Base-by-base conservation (phyloP, 1,139 yeast species). In the Magnusiomyces clavatus region DNA sequence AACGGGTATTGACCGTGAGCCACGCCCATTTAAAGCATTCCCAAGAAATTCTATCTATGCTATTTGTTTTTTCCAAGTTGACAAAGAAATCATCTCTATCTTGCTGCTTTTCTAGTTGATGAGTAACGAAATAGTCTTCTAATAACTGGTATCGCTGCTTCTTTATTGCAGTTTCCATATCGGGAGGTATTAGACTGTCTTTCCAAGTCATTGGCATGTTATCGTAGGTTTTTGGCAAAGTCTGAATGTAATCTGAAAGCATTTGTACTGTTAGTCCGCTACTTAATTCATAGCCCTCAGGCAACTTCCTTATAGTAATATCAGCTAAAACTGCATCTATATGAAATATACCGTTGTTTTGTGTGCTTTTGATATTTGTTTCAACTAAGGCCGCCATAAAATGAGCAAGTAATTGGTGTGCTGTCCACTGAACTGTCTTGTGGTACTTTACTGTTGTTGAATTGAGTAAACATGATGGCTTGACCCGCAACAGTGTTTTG, bases 1-100 rank as follows among this genome's bases (percentile, higher is more conserved):
- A 90, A 69, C 98, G 83, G 1, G 97, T 85, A 64, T 92, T 92
- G 49, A 90, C 86, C 63, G 92, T 82, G 60, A 86, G 73, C 95
- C 96, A 90, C 0, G 86, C 79, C 78, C 88, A 80, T 17, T 81
- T 62, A 58, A 76, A 19, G 20, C 39, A 24, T 5, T 29, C 14
- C 44, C 14, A 37, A 38, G 31, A n/a, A 24, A 19, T 29, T 34
- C 11, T 29, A 2, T 40, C 45, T 3, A 17, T n/a, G n/a, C 34
- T 24, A 24, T 24, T 24, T 24, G 6, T 24, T 8, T 39, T 31
- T 4, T n/a, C 17, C 12, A 19, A 4, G 39, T 17, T 16, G 3
- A 10, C 2, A 16, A n/a, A 16, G 6, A 31, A 14, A 2, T 6
- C 8, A 24, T 29, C 29, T 39, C 13, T 11, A 14, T 6, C n/a